Base-by-base conservation (phyloP, 345 rosid species). In the Pugionium cornutum region DNA sequence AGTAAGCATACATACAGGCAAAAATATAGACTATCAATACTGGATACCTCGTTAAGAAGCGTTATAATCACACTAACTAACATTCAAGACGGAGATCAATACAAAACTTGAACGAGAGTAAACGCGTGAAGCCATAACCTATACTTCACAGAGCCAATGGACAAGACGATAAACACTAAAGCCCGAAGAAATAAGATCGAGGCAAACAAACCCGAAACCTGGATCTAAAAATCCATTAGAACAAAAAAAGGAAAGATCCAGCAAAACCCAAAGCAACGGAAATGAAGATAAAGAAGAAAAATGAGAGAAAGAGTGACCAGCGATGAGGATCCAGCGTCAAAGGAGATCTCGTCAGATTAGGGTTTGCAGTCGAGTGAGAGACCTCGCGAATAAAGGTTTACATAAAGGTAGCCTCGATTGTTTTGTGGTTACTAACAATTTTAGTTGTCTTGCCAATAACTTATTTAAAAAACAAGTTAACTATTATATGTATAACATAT, bases 291-390 rank as follows among this genome's bases (percentile, higher is more conserved):
- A 10, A 10, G 4, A 30, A 7, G 27, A 55, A 43, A 36, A 45
- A 35, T 4, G 35, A 59, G 69, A 70, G 31, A 49, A 34, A 64
- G 29, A 40, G 70, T 57, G n/a, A 72, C 70, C 70, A 3, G 62
- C 33, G 74, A 35, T 44, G 53, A 52, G 61, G 49, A 36, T 28
- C 30, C 18, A 37, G 75, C 70, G 70, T 65, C 70, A 53, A 57
- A 11, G 47, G 40, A 57, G 66, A 41, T 42, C 2, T 72, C 60
- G 60, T 28, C 60, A 53, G 70, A 27, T 50, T 72, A 72, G 76
- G 76, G 76, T 72, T 72, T 64, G 53, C 2, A 33, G 64, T 39
- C 50, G 54, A 69, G 40, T 59, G 31, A 11, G 27, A 53, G 33
- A 58, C 34, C 73, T 61, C 28, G 61, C 66, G 53, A 6, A 26